Base-by-base conservation (phyloP, 306 rosid genomes). In the Fagus sylvatica region DNA sequence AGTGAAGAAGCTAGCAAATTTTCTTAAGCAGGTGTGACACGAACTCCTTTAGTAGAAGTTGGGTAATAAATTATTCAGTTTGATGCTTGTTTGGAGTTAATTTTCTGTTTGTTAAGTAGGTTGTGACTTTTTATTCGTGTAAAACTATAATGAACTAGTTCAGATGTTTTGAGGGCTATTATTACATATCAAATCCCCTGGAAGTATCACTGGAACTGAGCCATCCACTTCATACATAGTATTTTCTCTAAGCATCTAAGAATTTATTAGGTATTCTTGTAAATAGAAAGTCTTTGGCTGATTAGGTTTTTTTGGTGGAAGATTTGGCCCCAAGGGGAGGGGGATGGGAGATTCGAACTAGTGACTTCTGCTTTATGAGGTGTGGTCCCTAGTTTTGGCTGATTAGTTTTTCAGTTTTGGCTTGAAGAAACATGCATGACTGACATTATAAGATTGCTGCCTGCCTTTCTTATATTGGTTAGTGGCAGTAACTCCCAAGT, bases 11-110 rank as follows among this genome's bases (percentile, higher is more conserved):
- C 87, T 95, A 67, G 97, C 98, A 76, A 91, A 79, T 85, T 95
- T 95, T 91, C 98, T 95, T 81, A 95, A 95, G 90, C 96, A 91
- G 98, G 99, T 91, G 99, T 91, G 85, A 84, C 54, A 74, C 69
- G 54, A 73, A 71, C 49, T 64, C 76, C 54, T 77, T 68, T 22
- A 16, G 36, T 22, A 43, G 55, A 71, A 43, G 16, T 46, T 53
- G 12, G 36, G 17, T 22, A 17, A 55, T 17, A 55, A 55, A 55
- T 55, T 22, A 55, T 55, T 22, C 2, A 22, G 30, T 17, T 55
- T 55, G 17, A 55, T 55, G 61, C 61, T 55, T 55, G 61, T 55
- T 28, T 55, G 32, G 22, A 55, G 61, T 7, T 55, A 55, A 7
- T 19, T n/a, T 17, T 55, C 28, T 55, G 7, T 55, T 19, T 55